Evolutionary conservation across 495 filamentous ascomycete genomes (phyloP).

Genomic region (Parathielavia hyrcaniae): DNA sequence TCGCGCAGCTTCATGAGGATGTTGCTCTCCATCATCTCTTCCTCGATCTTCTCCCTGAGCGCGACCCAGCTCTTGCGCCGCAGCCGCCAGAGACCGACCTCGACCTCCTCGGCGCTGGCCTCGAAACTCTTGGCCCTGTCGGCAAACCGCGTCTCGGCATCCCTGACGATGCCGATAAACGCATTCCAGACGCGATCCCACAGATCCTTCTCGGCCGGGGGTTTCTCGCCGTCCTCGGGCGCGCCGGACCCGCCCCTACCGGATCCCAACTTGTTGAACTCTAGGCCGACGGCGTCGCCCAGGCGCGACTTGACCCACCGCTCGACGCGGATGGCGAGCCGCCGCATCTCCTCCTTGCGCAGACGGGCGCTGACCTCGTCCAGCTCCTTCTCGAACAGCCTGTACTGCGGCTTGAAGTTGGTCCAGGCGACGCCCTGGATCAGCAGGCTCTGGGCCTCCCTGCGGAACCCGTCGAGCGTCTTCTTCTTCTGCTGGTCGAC

Average conservation of each 20-base stretch:
- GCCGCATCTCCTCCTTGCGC: slow-evolving; percentile 90
- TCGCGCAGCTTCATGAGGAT: slow-evolving; percentile 90
- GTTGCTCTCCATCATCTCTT: slow-evolving; percentile 97
- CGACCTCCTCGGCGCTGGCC: slow-evolving; percentile 82
- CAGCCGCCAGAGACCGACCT: slow-evolving; percentile 87
- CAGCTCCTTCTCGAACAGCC: slow-evolving; percentile 67
- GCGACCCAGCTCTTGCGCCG: slow-evolving; percentile 92
- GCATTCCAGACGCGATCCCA: slow-evolving; percentile 95
- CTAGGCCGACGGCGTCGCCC: slow-evolving; percentile 78
- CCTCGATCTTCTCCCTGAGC: slow-evolving; percentile 82
- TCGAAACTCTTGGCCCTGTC: slow-evolving; percentile 89
- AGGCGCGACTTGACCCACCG: slow-evolving; percentile 85
- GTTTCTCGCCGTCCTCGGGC: slow-evolving; percentile 69
- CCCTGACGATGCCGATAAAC: slow-evolving; percentile 75
- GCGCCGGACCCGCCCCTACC: slow-evolving; percentile 74
- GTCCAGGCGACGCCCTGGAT: slow-evolving; percentile 80
- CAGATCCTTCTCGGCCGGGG: slow-evolving; percentile 67
- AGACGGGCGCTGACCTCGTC: slow-evolving; percentile 76
- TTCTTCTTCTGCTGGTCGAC: slow-evolving; percentile 74
- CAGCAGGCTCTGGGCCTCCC: slow-evolving; percentile 63
- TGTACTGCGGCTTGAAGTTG: slow-evolving; percentile 53
- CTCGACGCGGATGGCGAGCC: slow-evolving; percentile 82
- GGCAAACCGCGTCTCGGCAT: slow-evolving; percentile 78
- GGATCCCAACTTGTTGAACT: slow-evolving; percentile 90
- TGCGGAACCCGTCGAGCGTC: slow-evolving; percentile 67